Percentiles rank a stretch among this genome's conserved stretches.
Evolutionary conservation across 495 filamentous ascomycete species (phyloP).

Genomic region (Podospora anserina): DNA sequence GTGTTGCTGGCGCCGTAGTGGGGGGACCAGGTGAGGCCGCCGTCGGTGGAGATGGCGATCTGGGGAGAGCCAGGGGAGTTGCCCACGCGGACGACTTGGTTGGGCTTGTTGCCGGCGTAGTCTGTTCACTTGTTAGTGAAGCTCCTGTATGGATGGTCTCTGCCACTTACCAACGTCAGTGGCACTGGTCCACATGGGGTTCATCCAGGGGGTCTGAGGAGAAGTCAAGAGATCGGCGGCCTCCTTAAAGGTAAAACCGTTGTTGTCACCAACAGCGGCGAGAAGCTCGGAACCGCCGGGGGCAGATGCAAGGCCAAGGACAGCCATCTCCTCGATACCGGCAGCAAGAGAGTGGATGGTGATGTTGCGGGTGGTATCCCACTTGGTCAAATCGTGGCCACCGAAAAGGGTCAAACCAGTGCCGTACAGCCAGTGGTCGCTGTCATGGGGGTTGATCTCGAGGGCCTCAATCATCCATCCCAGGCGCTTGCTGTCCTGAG

Average conservation of each 20-base stretch:
- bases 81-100: conserved; percentile 56
- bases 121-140: conserved; percentile 29
- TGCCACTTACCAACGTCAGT: conserved; percentile 40
- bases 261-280: conserved; percentile 57
- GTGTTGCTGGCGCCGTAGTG: conserved; percentile 44
- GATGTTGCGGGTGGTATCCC: conserved; percentile 51
- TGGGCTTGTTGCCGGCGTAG: conserved; percentile 54
- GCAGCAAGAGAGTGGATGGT: conserved; percentile 51
- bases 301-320: conserved; percentile 50
- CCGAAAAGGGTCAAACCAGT: conserved; percentile 58
- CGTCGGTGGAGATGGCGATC: conserved; percentile 42
- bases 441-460: conserved; percentile 57
- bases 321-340: conserved; percentile 59
- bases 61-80: conserved; percentile 41
- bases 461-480: conserved; percentile 65
- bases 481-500: conserved; percentile 47
- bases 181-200: conserved; percentile 48
- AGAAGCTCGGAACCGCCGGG: conserved; percentile 54
- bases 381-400: conserved; percentile 47
- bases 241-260: conserved; percentile 50
- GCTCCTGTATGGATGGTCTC: neutral
- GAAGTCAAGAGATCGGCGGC: conserved; percentile 45
- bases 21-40: conserved; percentile 46
- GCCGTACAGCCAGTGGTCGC: conserved; percentile 59
- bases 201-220: conserved; percentile 49